Percentiles rank a stretch among this genome's conserved stretches.
Conservation (phyloP, 2,329 filamentous ascomycete species). For the Paraphoma chrysanthemicola region DNA sequence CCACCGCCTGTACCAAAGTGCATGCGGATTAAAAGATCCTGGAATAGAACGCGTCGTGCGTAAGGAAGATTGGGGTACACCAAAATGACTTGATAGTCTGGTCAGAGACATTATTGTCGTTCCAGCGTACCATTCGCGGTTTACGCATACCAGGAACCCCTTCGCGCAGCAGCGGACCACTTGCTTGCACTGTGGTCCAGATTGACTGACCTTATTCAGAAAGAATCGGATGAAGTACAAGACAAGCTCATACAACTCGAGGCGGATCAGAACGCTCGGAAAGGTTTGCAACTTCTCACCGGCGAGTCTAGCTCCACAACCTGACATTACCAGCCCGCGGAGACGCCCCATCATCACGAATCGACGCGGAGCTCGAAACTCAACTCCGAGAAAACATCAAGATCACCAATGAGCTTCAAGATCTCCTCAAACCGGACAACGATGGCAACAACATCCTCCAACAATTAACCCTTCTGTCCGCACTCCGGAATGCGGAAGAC, state of each 20-base stretch:
- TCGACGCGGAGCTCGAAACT: slow-evolving; percentile 55
- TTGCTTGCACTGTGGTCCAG: not conserved
- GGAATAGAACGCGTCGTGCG: too few species aligned
- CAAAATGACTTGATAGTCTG: too few species aligned
- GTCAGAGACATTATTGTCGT: too few species aligned
- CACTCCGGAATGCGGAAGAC: slow-evolving; percentile 56
- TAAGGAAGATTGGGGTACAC: too few species aligned
- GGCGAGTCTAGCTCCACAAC: not conserved
- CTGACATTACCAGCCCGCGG: slow-evolving; percentile 37
- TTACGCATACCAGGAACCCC: too few species aligned
- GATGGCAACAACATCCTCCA: slow-evolving; percentile 50
- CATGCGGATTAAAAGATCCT: too few species aligned
- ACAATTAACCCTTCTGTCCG: slow-evolving; percentile 55
- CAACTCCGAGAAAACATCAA: slow-evolving; percentile 58
- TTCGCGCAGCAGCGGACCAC: not conserved
- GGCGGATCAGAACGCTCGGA: slow-evolving; percentile 35
- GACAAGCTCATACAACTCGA: slow-evolving; percentile 40
- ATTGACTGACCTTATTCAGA: slow-evolving; percentile 23
- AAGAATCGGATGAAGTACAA: slow-evolving; percentile 38
- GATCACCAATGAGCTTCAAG: slow-evolving; percentile 53
- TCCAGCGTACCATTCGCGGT: too few species aligned
- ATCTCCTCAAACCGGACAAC: slow-evolving; percentile 52
- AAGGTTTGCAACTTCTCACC: slow-evolving; percentile 24
- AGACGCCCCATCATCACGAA: slow-evolving; percentile 44
- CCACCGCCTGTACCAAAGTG: too few species aligned